Evolutionary conservation across 208 protist species (phyloP), one percentile per base, ranked within the genome.

Genomic region (Wallacemonas sp.): DNA sequence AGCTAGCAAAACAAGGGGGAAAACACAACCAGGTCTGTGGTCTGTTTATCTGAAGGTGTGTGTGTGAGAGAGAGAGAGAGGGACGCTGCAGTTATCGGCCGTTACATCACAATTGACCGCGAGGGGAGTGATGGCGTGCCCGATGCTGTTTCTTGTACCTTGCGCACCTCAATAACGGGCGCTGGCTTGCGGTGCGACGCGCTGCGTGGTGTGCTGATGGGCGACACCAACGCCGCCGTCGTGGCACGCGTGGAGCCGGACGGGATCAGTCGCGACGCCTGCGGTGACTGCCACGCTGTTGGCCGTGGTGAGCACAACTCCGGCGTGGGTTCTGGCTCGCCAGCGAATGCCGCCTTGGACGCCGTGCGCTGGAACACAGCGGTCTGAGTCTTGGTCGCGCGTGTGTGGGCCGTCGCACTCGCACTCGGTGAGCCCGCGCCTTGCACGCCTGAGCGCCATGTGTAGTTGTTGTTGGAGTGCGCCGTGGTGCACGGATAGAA

Each of bases 401-500:
- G 36, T 41, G 36, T 5, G n/a, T n/a, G n/a, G n/a, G n/a, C n/a
- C n/a, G n/a, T n/a, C n/a, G n/a, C n/a, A n/a, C n/a, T n/a, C n/a
- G n/a, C n/a, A n/a, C n/a, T n/a, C n/a, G n/a, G n/a, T n/a, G n/a
- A n/a, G n/a, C n/a, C 8, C 30, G 52, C 12, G 6, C 3, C 16
- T 4, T 17, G 3, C 9, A 24, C 5, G n/a, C 52, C 52, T 8
- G 52, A 33, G 14, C 52, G 52, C 52, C 52, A 58, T 6, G 14
- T 30, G 52, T 58, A 58, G 52, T 58, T 58, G 52, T 58, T 58
- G 36, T 58, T 58, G 16, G 52, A 58, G 32, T 58, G 12, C 12
- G 33, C 44, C 52, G 29, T 65, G 49, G 23, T 49, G 24, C 41
- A 58, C 52, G 41, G 14, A 71, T 82, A 82, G 57, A 70, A 82